These are phyloP conservation scores for Kodamaea plutei DNA, from an alignment of 1,139 yeast genomes.

Conservation along the genomic window DNA sequence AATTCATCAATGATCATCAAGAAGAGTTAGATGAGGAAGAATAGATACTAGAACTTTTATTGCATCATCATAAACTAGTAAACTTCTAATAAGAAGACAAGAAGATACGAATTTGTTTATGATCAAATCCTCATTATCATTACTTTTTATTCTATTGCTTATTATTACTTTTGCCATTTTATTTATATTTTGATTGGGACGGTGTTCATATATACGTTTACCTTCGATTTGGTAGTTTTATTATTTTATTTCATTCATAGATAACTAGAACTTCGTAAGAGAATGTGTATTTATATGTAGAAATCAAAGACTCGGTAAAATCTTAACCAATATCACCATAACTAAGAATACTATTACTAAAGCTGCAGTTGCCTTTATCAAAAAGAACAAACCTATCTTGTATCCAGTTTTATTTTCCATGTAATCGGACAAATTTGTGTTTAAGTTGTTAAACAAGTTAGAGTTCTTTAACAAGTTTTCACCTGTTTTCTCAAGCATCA, in stretches of 20 bases:
- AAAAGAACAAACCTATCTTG: conserved; percentile 33
- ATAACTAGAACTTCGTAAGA: no score
- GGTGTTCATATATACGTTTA: no score
- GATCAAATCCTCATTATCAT: no score
- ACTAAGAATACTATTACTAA: conserved; percentile 24
- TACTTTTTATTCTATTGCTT: conserved; percentile 6
- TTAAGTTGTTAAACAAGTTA: conserved; percentile 34
- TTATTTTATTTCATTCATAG: no score
- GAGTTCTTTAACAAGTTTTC: conserved; percentile 37
- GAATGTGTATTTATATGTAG: no score
- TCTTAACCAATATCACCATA: conserved; percentile 18
- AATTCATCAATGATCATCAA: conserved; percentile 22
- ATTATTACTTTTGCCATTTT: no score
- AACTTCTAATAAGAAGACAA: conserved; percentile 4
- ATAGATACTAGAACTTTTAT: no score
- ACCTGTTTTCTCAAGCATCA: conserved; percentile 32
- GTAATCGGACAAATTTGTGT: conserved; percentile 35
- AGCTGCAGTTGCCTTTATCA: conserved; percentile 26
- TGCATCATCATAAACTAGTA: no score
- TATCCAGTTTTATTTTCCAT: conserved; percentile 36
- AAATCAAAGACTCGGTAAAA: conserved; percentile 14
- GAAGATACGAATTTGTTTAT: conserved; percentile 2
- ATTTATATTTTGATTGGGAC: conserved; percentile 6
- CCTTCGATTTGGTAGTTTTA: no score
- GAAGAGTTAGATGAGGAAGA: conserved; percentile 6